These are phyloP conservation scores for Penicillium sp. DNA, from an alignment of 2,329 filamentous ascomycete species.

Conservation along the genomic window DNA sequence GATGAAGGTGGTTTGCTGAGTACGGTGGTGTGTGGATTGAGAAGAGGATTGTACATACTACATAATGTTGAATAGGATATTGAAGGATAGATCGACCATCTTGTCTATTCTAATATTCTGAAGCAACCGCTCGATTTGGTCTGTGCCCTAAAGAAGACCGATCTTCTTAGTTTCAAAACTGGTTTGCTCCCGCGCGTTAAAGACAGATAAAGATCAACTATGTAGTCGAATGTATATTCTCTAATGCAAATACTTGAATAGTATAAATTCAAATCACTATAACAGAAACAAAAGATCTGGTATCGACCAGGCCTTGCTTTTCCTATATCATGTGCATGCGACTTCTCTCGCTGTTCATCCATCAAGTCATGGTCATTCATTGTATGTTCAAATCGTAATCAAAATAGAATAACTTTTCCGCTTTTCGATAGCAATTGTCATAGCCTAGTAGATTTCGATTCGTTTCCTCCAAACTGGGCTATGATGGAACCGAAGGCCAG, in stretches of 20 bases:
- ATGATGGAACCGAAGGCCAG: slow-evolving; percentile 6
- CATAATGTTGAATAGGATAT: background rate
- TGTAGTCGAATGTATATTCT: background rate
- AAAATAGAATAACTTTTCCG: slow-evolving; percentile 24
- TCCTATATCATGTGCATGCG: slow-evolving; percentile 33
- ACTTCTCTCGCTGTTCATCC: slow-evolving; percentile 23
- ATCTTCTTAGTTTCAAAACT: background rate
- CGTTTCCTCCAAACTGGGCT: slow-evolving; percentile 9
- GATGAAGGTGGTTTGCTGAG: background rate
- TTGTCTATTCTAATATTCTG: background rate
- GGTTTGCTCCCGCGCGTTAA: background rate
- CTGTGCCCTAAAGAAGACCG: background rate
- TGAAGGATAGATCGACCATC: background rate
- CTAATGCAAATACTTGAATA: background rate
- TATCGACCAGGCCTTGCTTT: slow-evolving; percentile 25
- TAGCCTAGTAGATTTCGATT: slow-evolving; percentile 13
- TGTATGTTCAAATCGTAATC: slow-evolving; percentile 27
- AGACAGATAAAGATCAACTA: background rate
- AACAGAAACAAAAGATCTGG: slow-evolving; percentile 22
- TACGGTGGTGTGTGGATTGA: background rate
- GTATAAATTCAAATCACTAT: slow-evolving; percentile 16
- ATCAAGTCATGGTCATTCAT: slow-evolving; percentile 29
- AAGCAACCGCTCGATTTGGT: background rate
- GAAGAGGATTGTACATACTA: background rate
- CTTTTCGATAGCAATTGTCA: slow-evolving; percentile 20